Base-by-base conservation (phyloP, 73 alveolate genomes). In the Diophrys sp. region DNA sequence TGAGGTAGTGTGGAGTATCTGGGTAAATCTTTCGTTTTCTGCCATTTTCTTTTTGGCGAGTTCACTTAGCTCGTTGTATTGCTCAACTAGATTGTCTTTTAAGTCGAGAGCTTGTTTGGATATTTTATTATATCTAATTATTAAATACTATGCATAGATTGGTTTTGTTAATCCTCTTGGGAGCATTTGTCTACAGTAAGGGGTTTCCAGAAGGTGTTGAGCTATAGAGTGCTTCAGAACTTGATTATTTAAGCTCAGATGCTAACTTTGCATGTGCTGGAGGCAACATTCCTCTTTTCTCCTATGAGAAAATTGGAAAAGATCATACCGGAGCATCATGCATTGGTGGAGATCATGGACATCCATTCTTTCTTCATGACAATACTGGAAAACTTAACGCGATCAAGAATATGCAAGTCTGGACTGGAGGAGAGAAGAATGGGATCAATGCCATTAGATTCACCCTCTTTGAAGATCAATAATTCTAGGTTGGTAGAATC, bases 11-110 rank as follows among this genome's bases (percentile, higher is more conserved):
- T 14, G 67, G 23, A 23, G 23, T 8, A 23, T 53, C 23, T 23
- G 23, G 8, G n/a, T n/a, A n/a, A n/a, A n/a, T 27, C 66, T 67
- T 69, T 83, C 91, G 44, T 77, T 75, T 54, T 83, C 83, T 14
- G 74, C 77, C 72, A 77, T 67, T 32, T 83, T 77, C 70, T 83
- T 74, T 26, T 54, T 56, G 14, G 77, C 29, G 30, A 31, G 79
- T 1, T 75, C 70, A 62, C 80, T 31, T 0, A 67, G 26, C 30
- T 66, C 75, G 1, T 33, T 57, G 67, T 76, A 83, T 66, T 83
- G 82, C 31, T 67, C 56, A 33, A 44, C 62, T 23, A 83, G 54
- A n/a, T 54, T 62, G 76, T 83, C 69, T 71, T 66, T 83, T n/a
- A 23, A 33, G 14, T 78, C 75, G 26, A 78, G 67, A 55, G 87